Percentiles rank a stretch among this genome's conserved stretches.
These are phyloP conservation scores for Thelephora ganbajun DNA, from an alignment of 768 basidiomycete genomes.

Conservation along the genomic window DNA sequence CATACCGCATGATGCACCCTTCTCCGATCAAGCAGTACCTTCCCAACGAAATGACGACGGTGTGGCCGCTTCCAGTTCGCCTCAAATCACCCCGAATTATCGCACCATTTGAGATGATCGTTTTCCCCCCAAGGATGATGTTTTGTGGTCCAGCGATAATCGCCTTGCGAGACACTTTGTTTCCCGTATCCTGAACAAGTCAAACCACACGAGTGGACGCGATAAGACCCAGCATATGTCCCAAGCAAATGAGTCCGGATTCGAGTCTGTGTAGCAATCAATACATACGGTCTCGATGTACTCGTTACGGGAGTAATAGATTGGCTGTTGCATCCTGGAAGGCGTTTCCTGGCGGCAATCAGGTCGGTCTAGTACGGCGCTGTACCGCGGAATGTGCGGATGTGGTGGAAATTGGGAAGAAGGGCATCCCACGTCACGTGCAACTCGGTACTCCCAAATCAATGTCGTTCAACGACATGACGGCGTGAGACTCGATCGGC, in stretches of 20 bases:
- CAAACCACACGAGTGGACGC: not conserved
- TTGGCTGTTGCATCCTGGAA: conserved; percentile 47
- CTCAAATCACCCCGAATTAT: conserved; percentile 91
- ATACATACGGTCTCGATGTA: conserved; percentile 72
- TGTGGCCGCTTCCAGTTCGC: conserved; percentile 79
- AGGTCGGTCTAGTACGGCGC: too few relatives aligned
- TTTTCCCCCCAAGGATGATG: conserved; percentile 95
- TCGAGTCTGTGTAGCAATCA: not conserved
- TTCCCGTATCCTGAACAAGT: conserved; percentile 71
- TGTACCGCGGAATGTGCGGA: too few relatives aligned
- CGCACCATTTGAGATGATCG: conserved; percentile 80
- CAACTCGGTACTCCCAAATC: too few relatives aligned
- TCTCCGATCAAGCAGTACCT: conserved; percentile 89
- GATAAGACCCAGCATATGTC: not conserved
- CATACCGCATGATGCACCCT: conserved; percentile 73
- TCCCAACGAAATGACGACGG: conserved; percentile 87
- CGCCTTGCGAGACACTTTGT: conserved; percentile 88
- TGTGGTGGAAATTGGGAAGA: too few relatives aligned
- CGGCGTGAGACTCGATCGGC: too few relatives aligned
- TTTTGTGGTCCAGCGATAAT: conserved; percentile 90
- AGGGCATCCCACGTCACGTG: too few relatives aligned
- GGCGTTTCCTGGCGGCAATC: not conserved
- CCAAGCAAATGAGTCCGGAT: not conserved
- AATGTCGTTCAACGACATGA: too few relatives aligned
- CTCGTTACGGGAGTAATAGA: conserved; percentile 71